phyloP scores from a whole-genome alignment of 768 basidiomycete species.

The Dacryopinax primogenitus region DNA sequence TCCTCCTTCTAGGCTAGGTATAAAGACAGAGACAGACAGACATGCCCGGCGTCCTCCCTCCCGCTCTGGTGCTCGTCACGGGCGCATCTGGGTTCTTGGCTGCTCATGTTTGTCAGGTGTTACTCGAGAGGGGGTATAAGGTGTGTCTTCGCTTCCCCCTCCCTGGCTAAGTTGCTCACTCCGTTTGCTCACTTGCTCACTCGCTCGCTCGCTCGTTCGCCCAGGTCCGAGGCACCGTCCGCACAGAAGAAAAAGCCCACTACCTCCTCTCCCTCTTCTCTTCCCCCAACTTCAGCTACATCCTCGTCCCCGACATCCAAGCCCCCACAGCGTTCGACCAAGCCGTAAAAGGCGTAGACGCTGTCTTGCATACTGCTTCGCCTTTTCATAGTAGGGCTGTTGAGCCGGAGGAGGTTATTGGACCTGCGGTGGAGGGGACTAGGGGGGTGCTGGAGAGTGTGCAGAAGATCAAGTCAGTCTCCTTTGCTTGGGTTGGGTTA shows the following conservation, averaged over 20 bases:
- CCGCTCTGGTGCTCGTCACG: constrained; percentile 15
- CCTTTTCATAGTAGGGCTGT: constrained; percentile 6
- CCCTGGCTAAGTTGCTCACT: neutral
- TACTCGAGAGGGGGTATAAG: constrained; percentile 11
- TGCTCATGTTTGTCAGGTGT: constrained; percentile 12
- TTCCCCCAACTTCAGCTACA: constrained; percentile 12
- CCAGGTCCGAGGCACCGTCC: constrained; percentile 9
- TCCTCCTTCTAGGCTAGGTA: too few relatives aligned
- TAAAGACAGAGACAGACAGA: neutral
- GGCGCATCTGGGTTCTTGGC: constrained; percentile 14
- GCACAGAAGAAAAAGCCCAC: constrained; percentile 6
- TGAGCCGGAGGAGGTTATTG: constrained; percentile 38
- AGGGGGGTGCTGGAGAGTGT: constrained; percentile 30
- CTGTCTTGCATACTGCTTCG: constrained; percentile 17
- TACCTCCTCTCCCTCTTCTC: neutral
- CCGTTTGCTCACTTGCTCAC: too few relatives aligned
- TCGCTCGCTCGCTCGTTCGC: too few relatives aligned
- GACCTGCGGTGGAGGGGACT: constrained; percentile 40
- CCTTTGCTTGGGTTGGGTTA: neutral
- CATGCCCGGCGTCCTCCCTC: constrained; percentile 12
- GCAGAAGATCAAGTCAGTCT: constrained; percentile 24
- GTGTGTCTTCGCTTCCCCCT: neutral
- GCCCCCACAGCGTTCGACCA: constrained; percentile 14
- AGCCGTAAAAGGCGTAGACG: constrained; percentile 18
- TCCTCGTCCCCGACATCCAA: constrained; percentile 13